Percentiles rank a stretch among this genome's conserved stretches.
Evolutionary conservation across 106 monocot species (phyloP).

Genomic region (Dendrobium chrysotoxum): DNA sequence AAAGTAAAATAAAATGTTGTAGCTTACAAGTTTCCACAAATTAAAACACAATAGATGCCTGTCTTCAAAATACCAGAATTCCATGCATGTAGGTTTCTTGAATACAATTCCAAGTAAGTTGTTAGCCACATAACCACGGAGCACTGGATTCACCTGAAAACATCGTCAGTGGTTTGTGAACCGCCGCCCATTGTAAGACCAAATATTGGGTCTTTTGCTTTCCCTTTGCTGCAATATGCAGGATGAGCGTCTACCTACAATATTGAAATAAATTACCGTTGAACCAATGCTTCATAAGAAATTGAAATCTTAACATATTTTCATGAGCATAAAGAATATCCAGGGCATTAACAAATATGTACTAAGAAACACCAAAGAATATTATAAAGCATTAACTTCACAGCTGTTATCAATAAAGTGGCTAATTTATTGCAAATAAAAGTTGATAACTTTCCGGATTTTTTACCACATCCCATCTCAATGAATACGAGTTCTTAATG

Average conservation of each 20-base stretch:
- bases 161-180: slow-evolving; percentile 31
- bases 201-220: slow-evolving; percentile 93
- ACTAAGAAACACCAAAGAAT: background rate
- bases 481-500: no score
- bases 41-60: slow-evolving; percentile 6
- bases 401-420: background rate
- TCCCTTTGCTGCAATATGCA: slow-evolving; percentile 58
- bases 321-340: background rate
- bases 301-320: background rate
- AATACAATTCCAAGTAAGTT: slow-evolving; percentile 30
- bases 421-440: no score
- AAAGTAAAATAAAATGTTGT: background rate
- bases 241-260: slow-evolving; percentile 84
- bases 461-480: no score
- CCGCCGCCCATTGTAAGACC: slow-evolving; percentile 85
- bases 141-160: slow-evolving; percentile 80
- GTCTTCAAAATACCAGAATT: slow-evolving; percentile 24
- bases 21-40: background rate
- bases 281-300: background rate
- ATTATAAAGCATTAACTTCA: background rate
- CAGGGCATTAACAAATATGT: background rate
- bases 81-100: slow-evolving; percentile 17
- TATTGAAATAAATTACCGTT: background rate
- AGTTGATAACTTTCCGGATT: no score
- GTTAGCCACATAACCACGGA: slow-evolving; percentile 14